phyloP scores from a whole-genome alignment of 192 early-diverging fungal genomes.

The Globomyces pollinis-pini region DNA sequence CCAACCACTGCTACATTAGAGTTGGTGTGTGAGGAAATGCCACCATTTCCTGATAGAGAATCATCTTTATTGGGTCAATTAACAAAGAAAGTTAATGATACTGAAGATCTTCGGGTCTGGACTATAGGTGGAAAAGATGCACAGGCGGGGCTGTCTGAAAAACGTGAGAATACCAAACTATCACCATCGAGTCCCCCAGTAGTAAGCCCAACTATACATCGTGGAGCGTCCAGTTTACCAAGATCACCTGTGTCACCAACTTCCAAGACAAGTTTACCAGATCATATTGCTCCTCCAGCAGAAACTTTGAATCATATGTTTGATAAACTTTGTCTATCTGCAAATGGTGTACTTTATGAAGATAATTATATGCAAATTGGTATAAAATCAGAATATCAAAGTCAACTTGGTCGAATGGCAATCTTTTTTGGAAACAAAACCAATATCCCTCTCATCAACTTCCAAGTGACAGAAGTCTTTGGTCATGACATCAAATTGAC shows the following conservation, averaged over 20 bases:
- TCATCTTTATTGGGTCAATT: conserved; percentile 78
- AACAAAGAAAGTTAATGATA: conserved; percentile 79
- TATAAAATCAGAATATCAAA: conserved; percentile 89
- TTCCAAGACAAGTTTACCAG: not conserved
- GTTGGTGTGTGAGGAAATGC: conserved; percentile 97
- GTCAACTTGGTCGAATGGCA: conserved; percentile 77
- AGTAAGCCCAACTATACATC: not conserved
- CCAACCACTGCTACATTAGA: conserved; percentile 84
- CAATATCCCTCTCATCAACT: conserved; percentile 53
- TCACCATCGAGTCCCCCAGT: not conserved
- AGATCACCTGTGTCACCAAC: not conserved
- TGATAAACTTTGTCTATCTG: conserved; percentile 54
- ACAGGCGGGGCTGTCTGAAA: conserved; percentile 13
- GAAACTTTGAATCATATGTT: conserved; percentile 28
- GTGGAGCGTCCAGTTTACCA: not conserved
- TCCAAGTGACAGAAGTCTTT: conserved; percentile 43
- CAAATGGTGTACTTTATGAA: conserved; percentile 89
- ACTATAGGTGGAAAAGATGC: conserved; percentile 68
- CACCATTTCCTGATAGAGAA: conserved; percentile 90
- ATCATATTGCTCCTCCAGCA: not conserved
- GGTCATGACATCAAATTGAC: conserved; percentile 47
- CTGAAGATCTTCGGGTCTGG: conserved; percentile 95
- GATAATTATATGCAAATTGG: conserved; percentile 84
- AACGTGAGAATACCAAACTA: conserved; percentile 1
- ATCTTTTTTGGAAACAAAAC: conserved; percentile 90